Evolutionary conservation across 2,329 filamentous ascomycete genomes (phyloP).

Genomic region (Colletotrichum sp.): DNA sequence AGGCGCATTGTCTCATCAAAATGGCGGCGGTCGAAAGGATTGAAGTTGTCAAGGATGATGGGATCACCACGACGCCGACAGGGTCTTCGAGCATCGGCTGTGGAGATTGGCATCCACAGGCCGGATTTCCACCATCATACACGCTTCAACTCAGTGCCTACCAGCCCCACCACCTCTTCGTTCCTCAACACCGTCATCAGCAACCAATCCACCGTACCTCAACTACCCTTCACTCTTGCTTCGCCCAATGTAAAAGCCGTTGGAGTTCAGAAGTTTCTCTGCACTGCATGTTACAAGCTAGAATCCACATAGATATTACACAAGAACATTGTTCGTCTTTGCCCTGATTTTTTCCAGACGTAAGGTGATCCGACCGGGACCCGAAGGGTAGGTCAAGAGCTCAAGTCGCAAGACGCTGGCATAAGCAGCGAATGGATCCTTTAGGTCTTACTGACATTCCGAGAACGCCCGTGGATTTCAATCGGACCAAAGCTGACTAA

Average conservation of each 20-base stretch:
- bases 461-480: background rate
- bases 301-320: background rate
- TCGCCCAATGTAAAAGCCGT: background rate
- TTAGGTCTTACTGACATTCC: background rate
- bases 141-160: background rate
- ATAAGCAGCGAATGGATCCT: background rate
- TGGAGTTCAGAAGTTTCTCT: background rate
- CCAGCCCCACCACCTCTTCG: background rate
- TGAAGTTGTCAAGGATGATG: too few relatives aligned
- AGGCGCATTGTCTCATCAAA: too few relatives aligned
- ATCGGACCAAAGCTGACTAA: background rate
- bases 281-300: background rate
- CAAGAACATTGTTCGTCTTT: background rate
- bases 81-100: too few relatives aligned
- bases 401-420: background rate
- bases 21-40: too few relatives aligned
- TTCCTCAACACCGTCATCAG: background rate
- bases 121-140: too few relatives aligned
- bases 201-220: background rate
- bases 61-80: too few relatives aligned
- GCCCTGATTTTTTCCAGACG: background rate
- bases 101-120: too few relatives aligned
- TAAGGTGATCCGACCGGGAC: background rate
- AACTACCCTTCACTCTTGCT: background rate
- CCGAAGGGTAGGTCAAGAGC: background rate